A percentile compares a stretch with the other conserved stretches of the same genome.
phyloP scores from a whole-genome alignment of 2,329 filamentous ascomycete species.

The Cytospora piceicola region DNA sequence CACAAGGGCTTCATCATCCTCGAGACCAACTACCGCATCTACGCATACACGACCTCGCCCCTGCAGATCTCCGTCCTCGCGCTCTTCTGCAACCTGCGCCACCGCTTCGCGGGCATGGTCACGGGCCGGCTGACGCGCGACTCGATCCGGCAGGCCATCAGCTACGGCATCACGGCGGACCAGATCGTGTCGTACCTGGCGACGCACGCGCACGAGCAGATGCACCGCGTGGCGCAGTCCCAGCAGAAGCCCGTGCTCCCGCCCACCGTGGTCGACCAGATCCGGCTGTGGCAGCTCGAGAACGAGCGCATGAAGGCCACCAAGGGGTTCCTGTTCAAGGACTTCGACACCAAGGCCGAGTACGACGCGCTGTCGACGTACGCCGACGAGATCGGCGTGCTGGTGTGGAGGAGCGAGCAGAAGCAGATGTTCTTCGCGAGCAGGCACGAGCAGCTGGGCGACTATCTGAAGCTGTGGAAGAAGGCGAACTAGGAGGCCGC shows the following conservation, averaged over 20 bases:
- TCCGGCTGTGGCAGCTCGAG: conserved; percentile 95
- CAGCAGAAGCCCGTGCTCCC: conserved; percentile 75
- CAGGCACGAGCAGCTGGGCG: conserved; percentile 84
- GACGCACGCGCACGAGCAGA: conserved; percentile 92
- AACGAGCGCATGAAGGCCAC: conserved; percentile 90
- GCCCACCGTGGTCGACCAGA: conserved; percentile 96
- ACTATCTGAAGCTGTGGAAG: conserved; percentile 73
- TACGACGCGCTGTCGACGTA: conserved; percentile 75
- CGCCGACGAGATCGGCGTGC: conserved; percentile 86
- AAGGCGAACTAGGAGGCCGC: conserved; percentile 44
- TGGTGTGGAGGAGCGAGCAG: conserved; percentile 82
- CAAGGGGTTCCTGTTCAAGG: conserved; percentile 84
- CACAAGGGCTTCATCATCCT: conserved; percentile 86
- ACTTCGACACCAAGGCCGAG: conserved; percentile 74
- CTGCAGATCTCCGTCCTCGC: conserved; percentile 93
- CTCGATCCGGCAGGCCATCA: conserved; percentile 85
- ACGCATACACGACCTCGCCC: conserved; percentile 93
- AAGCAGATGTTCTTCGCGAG: conserved; percentile 90
- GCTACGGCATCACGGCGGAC: conserved; percentile 88
- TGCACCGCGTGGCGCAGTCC: conserved; percentile 68
- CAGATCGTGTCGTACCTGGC: conserved; percentile 94
- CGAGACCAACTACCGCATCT: conserved; percentile 96
- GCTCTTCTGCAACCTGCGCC: conserved; percentile 84
- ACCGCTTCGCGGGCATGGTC: conserved; percentile 93
- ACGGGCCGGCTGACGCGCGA: conserved; percentile 88